Percentiles rank a stretch among this genome's conserved stretches.
Evolutionary conservation across 148 eudicot genomes (phyloP).

Genomic region (Silene uniflora): DNA sequence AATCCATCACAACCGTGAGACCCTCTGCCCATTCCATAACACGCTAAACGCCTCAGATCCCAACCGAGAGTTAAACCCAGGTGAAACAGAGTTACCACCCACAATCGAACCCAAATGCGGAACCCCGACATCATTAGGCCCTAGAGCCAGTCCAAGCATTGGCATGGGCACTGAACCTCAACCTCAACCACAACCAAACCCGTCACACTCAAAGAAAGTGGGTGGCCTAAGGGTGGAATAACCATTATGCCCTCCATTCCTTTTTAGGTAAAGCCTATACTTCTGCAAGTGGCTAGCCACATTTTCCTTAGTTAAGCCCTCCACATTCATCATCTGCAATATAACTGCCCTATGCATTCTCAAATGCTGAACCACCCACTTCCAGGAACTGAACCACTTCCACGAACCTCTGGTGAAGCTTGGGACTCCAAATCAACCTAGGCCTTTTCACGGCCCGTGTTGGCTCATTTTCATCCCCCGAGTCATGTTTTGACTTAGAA

Average conservation of each 20-base stretch:
- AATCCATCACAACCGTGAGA: constrained; percentile 19
- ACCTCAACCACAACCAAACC: constrained; percentile 5
- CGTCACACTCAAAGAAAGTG: constrained; percentile 21
- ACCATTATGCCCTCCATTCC: constrained; percentile 26
- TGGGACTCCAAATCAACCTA: constrained; percentile 43
- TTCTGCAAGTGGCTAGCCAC: constrained; percentile 53
- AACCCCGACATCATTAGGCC: constrained; percentile 18
- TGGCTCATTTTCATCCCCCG: constrained; percentile 27
- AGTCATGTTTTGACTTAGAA: constrained; percentile 21
- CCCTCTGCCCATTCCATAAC: constrained; percentile 34
- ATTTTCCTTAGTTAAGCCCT: constrained; percentile 47
- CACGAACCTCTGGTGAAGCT: constrained; percentile 43
- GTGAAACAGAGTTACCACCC: constrained; percentile 9
- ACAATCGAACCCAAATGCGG: constrained; percentile 26
- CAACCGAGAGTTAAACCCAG: constrained; percentile 28
- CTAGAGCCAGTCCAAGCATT: constrained; percentile 14
- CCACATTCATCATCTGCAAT: constrained; percentile 50
- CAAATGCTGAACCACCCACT: constrained; percentile 38
- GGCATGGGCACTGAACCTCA: no score
- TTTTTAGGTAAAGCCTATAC: constrained; percentile 43
- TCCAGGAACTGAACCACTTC: no score
- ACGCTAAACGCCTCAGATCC: constrained; percentile 23
- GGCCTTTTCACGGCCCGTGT: constrained; percentile 32
- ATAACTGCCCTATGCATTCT: constrained; percentile 46
- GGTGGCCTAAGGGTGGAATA: constrained; percentile 6